Evolutionary conservation across 2,329 filamentous ascomycete genomes (phyloP).

Genomic region (Pleomassaria siparia): DNA sequence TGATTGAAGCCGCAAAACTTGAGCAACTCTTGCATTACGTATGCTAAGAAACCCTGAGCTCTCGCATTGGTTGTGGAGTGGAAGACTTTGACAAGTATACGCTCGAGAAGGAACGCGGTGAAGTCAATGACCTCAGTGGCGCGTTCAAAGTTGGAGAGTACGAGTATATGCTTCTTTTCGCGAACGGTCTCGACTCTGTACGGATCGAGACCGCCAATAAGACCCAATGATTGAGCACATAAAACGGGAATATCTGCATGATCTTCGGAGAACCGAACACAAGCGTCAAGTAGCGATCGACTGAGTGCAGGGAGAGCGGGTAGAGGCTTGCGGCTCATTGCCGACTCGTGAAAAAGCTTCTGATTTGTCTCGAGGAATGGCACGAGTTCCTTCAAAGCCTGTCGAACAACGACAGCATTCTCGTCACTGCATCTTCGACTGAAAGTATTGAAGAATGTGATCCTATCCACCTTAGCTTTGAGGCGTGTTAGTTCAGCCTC

Average conservation of each 20-base stretch:
- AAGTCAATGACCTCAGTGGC: constrained; percentile 82
- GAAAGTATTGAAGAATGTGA: constrained; percentile 70
- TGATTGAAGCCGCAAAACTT: constrained; percentile 72
- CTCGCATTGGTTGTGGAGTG: constrained; percentile 84
- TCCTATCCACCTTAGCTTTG: constrained; percentile 65
- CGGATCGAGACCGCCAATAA: constrained; percentile 88
- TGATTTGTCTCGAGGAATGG: constrained; percentile 74
- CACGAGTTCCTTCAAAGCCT: constrained; percentile 76
- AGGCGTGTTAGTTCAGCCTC: constrained; percentile 66
- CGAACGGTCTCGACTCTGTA: constrained; percentile 81
- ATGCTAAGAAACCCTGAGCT: constrained; percentile 88
- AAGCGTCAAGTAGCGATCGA: constrained; percentile 81
- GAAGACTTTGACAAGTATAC: constrained; percentile 89
- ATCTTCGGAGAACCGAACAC: constrained; percentile 73
- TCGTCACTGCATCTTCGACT: constrained; percentile 76
- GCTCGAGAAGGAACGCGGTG: constrained; percentile 78
- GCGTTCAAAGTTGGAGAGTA: constrained; percentile 82
- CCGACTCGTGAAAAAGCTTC: constrained; percentile 74
- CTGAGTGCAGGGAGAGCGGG: constrained; percentile 70
- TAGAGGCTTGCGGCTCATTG: constrained; percentile 81
- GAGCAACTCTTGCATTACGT: constrained; percentile 89
- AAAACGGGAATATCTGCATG: constrained; percentile 69
- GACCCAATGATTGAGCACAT: constrained; percentile 79
- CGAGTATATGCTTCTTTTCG: constrained; percentile 79
- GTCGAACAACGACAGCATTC: constrained; percentile 79